Percentiles rank a stretch among this genome's conserved stretches.
Evolutionary conservation across 345 rosid genomes (phyloP).

Genomic region (Citrus inodora): DNA sequence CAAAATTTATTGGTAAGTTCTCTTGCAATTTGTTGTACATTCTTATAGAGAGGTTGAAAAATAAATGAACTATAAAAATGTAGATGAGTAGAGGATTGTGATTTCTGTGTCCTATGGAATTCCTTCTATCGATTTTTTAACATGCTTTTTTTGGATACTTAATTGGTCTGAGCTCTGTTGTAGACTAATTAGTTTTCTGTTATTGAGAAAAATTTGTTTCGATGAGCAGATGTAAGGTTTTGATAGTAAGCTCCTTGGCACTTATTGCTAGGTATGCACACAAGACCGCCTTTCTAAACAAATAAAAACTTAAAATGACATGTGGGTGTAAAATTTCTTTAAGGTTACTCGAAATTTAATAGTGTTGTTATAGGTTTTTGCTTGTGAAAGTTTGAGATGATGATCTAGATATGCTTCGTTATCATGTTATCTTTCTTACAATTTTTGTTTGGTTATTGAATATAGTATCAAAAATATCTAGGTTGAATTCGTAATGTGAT

Average conservation of each 20-base stretch:
- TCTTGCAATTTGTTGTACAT: constrained; percentile 1
- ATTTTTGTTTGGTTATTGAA: neutral
- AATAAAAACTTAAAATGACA: neutral
- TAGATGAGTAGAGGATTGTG: neutral
- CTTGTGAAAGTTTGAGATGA: neutral
- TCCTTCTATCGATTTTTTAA: neutral
- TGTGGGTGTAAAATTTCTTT: neutral
- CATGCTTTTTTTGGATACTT: neutral
- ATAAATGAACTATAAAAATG: neutral
- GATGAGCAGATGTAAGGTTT: neutral
- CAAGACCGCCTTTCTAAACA: neutral
- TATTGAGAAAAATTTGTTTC: neutral
- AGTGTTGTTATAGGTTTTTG: neutral
- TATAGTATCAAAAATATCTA: neutral
- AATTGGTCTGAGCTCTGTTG: neutral
- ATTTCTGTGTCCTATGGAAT: neutral
- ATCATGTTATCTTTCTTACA: neutral
- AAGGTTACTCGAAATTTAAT: neutral
- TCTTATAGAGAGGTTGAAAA: neutral
- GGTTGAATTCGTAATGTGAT: constrained; percentile 19
- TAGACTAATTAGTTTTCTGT: neutral
- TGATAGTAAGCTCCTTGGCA: neutral
- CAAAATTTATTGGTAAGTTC: constrained; percentile 86
- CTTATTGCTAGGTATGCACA: neutral
- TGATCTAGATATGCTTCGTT: neutral